Conservation (phyloP, 495 filamentous ascomycete species). For the Niebla homalea region DNA sequence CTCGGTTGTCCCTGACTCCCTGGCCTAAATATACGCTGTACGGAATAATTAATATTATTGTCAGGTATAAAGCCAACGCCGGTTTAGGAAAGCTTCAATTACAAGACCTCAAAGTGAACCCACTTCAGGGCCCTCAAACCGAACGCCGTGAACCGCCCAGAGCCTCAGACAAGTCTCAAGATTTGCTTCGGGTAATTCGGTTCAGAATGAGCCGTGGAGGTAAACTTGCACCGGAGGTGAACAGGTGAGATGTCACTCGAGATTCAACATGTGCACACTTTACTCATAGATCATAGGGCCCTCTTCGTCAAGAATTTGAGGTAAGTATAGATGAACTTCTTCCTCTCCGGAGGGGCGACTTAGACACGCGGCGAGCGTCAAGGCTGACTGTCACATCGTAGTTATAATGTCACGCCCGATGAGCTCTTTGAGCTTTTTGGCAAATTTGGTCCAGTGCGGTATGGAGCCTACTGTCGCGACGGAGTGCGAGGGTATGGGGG, state of each 20-base stretch:
- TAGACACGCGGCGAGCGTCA: background rate
- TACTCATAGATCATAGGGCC: slow-evolving; percentile 43
- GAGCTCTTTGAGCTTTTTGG: slow-evolving; percentile 91
- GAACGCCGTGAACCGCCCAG: too few relatives aligned
- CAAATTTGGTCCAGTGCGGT: slow-evolving; percentile 90
- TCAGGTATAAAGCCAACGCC: too few relatives aligned
- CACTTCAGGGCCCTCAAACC: too few relatives aligned
- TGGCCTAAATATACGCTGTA: too few relatives aligned
- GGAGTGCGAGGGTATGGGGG: slow-evolving; percentile 4
- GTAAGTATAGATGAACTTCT: slow-evolving; percentile 32
- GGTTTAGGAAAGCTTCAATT: too few relatives aligned
- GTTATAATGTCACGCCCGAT: slow-evolving; percentile 91
- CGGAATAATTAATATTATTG: too few relatives aligned
- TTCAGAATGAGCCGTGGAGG: slow-evolving; percentile 57
- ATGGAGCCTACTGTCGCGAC: slow-evolving; percentile 27
- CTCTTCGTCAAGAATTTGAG: slow-evolving; percentile 97
- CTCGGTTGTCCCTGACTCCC: too few relatives aligned
- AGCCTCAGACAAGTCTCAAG: background rate
- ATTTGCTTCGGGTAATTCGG: background rate
- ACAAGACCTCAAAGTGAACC: too few relatives aligned
- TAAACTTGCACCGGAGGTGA: slow-evolving; percentile 93
- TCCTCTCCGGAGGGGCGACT: background rate
- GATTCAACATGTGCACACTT: background rate
- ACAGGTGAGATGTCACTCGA: slow-evolving; percentile 51
- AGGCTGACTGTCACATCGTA: slow-evolving; percentile 23